Base-by-base conservation (phyloP, 495 filamentous ascomycete species). In the Neurospora sp. region DNA sequence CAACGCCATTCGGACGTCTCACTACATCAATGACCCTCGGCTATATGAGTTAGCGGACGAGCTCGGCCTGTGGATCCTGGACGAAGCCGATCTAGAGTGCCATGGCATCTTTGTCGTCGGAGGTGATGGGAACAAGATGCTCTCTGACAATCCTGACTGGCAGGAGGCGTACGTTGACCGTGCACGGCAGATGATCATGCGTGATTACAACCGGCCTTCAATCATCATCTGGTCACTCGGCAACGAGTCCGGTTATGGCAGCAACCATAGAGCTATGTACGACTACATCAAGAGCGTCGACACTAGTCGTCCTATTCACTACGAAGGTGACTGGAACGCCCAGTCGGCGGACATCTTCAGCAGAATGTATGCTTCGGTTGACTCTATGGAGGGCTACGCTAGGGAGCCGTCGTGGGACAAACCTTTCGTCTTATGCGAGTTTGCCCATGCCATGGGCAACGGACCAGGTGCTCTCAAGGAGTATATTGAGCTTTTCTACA, bases 221-320 rank as follows among this genome's bases (percentile, higher is more conserved):
- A 82, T 94, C 16, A 87, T 93, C 39, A 87, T 94, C 73, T 94
- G 91, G 91, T 89, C 86, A 41, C 83, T 94, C 2, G 91, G 91
- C 0, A 93, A 93, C 70, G 90, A 92, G 72, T 84, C 91, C 0
- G 92, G 90, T 74, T 92, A 91, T 72, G 91, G 91, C 4, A 82
- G 84, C 20, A 93, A 93, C 74, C 88, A 90, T 72, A 82, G 79
- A 16, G 88, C 87, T 8, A 93, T 93, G 91, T 89, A 90, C 72
- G 82, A 89, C 8, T 90, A 82, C 73, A 87, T 89, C 74, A 89
- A 88, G 71, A 72, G 76, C 8, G 80, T 84, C 44, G 91, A 93
- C 75, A 75, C 76, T 3, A 88, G 83, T 3, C 82, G 91, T 8
- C 84, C 85, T 16, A 83, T 93, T 3, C 91, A 93, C 78, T 93